Evolutionary conservation across 1,284 basidiomycete species (phyloP), one percentile per base, ranked within the genome.

Genomic region (Volvariella surrecta): DNA sequence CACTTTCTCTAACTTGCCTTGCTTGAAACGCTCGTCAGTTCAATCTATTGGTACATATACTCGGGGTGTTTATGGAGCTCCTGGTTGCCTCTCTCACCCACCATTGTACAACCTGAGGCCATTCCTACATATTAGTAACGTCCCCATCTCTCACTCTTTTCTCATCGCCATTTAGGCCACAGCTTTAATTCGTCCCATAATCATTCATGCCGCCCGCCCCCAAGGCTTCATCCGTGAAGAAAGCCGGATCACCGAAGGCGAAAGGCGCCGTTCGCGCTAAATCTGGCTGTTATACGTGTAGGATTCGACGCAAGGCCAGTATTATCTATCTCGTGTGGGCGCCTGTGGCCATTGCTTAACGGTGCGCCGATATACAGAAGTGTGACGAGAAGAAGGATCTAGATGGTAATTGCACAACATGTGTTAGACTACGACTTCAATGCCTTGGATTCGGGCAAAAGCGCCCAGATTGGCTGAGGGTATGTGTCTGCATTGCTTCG

Each of bases 401-500:
- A 4, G 67, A 75, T 6, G 81, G 80, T 16, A 67, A 70, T 10
- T 91, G 88, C 63, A 67, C 74, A 53, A 88, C 85, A 1, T 91
- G 88, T 52, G 70, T 74, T 31, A 80, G 88, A 39, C 76, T 91
- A 20, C 73, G 79, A 22, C 71, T 91, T n/a, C 81, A 91, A 50
- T 91, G 88, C 52, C 74, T 91, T 37, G 88, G 88, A 18, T 91
- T 86, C 58, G 84, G 85, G 37, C 74, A 76, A 16, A 89, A 89
- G 55, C 77, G 88, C 40, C 86, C 86, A 9, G 82, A 87, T n/a
- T 89, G 84, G 84, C 68, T 89, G 54, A 74, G 82, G 60, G 85
- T 89, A 58, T 49, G 74, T 58, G 15, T 10, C 37, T 21, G n/a
- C 9, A 13, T 9, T 37, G 9, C 30, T 9, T 15, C 40, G 32